Evolutionary conservation across 2,329 filamentous ascomycete species (phyloP).

Genomic region (Stemphylium lycopersici): DNA sequence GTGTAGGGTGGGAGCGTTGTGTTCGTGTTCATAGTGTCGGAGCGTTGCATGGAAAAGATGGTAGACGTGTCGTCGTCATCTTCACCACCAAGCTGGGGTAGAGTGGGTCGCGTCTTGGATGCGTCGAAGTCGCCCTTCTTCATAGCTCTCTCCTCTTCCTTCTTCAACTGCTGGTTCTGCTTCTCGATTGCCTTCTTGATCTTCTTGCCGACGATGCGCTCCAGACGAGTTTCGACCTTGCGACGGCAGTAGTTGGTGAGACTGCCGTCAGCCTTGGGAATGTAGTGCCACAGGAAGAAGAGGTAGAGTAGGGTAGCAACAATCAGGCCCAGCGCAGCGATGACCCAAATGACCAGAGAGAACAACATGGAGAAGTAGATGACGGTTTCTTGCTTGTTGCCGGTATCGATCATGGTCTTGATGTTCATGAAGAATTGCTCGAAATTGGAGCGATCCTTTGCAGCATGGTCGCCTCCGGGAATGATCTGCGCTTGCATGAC

Average conservation of each 20-base stretch:
- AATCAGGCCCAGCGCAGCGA: slow-evolving; percentile 76
- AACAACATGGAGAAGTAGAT: slow-evolving; percentile 92
- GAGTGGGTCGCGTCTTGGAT: slow-evolving; percentile 44
- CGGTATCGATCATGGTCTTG: slow-evolving; percentile 69
- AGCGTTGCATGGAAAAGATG: slow-evolving; percentile 43
- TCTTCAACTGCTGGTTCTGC: slow-evolving; percentile 63
- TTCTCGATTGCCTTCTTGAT: slow-evolving; percentile 88
- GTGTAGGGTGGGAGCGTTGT: slow-evolving; percentile 55
- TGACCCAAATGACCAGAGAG: slow-evolving; percentile 86
- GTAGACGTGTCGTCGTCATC: slow-evolving; percentile 49
- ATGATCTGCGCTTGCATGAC: slow-evolving; percentile 78
- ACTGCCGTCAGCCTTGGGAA: slow-evolving; percentile 79
- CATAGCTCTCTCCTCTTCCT: slow-evolving; percentile 47
- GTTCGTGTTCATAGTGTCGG: slow-evolving; percentile 38
- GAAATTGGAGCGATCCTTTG: slow-evolving; percentile 67
- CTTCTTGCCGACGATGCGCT: slow-evolving; percentile 82
- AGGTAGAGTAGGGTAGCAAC: slow-evolving; percentile 79
- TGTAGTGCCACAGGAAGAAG: slow-evolving; percentile 90
- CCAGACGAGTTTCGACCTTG: slow-evolving; percentile 86
- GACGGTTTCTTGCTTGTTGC: slow-evolving; percentile 76
- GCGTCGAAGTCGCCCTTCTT: slow-evolving; percentile 54
- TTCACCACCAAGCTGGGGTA: slow-evolving; percentile 49
- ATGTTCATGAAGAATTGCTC: slow-evolving; percentile 85
- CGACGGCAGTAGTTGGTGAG: slow-evolving; percentile 86
- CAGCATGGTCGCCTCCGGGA: slow-evolving; percentile 61